Percentiles rank a stretch among this genome's conserved stretches.
These are phyloP conservation scores for Trichomonas gallinae DNA, from an alignment of 208 protist species.

Conservation along the genomic window DNA sequence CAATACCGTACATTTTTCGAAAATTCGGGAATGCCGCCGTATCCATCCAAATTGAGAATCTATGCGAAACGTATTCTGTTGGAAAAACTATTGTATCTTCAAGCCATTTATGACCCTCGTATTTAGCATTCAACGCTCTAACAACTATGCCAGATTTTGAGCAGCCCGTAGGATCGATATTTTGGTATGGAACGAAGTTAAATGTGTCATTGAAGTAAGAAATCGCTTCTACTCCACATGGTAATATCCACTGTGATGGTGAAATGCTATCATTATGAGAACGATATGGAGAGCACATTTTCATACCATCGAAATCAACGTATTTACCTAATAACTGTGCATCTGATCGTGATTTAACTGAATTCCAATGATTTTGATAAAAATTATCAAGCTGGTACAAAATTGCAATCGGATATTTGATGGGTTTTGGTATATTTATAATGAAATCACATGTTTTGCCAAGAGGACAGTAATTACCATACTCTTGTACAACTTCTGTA, in stretches of 20 bases:
- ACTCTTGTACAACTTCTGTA: not conserved
- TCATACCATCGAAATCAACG: not conserved
- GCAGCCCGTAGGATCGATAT: not conserved
- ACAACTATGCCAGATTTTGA: not conserved
- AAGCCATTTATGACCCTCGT: not conserved
- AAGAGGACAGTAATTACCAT: not conserved
- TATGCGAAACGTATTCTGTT: not conserved
- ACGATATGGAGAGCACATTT: not conserved
- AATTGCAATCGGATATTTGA: not conserved
- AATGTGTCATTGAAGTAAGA: conserved; percentile 14
- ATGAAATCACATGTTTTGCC: not conserved
- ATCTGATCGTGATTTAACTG: not conserved
- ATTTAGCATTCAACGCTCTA: not conserved
- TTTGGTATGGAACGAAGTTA: not conserved
- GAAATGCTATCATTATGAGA: not conserved
- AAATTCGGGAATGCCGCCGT: not conserved
- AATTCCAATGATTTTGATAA: not conserved
- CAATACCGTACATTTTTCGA: not conserved
- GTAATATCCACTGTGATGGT: not conserved
- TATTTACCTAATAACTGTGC: not conserved
- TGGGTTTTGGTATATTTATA: not conserved
- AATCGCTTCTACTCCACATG: not conserved
- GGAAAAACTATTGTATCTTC: not conserved
- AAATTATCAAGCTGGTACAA: not conserved
- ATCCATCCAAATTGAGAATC: conserved; percentile 9